phyloP scores from a whole-genome alignment of 805 yeast genomes.

The Lipomyces japonicus region DNA sequence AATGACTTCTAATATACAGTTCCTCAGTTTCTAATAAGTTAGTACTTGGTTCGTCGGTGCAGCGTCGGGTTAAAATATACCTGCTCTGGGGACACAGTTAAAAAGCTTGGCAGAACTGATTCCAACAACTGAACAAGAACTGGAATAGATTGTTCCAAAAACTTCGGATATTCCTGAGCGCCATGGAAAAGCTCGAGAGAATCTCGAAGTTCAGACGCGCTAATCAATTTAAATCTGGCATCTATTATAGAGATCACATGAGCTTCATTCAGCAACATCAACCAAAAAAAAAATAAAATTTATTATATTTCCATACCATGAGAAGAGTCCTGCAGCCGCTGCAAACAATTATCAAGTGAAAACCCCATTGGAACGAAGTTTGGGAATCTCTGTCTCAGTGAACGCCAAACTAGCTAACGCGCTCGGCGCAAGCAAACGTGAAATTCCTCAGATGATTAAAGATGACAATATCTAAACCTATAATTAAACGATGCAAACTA shows the following conservation, averaged over 20 bases:
- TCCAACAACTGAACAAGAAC: constrained; percentile 60
- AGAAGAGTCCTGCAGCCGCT: constrained; percentile 24
- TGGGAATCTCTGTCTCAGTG: no score
- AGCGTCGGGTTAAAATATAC: constrained; percentile 12
- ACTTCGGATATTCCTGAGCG: constrained; percentile 74
- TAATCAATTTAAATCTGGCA: constrained; percentile 58
- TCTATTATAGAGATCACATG: no score
- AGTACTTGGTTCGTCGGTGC: background rate
- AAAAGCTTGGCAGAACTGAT: constrained; percentile 68
- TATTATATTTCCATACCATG: constrained; percentile 12
- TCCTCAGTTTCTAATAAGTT: constrained; percentile 61
- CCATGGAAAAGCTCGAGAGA: constrained; percentile 79
- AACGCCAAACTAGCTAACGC: no score
- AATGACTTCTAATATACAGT: constrained; percentile 69
- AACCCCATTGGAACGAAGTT: background rate
- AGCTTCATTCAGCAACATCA: background rate
- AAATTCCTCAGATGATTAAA: no score
- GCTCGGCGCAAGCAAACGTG: no score
- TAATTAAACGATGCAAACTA: no score
- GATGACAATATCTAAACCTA: no score
- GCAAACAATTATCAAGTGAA: constrained; percentile 19
- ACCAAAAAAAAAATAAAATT: background rate
- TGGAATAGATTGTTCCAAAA: constrained; percentile 67
- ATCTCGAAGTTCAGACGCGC: constrained; percentile 79
- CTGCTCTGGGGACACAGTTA: constrained; percentile 59